Evolutionary conservation across 2,329 filamentous ascomycete genomes (phyloP), one percentile per base, ranked within the genome.

Genomic region (Colletotrichum aenigma): DNA sequence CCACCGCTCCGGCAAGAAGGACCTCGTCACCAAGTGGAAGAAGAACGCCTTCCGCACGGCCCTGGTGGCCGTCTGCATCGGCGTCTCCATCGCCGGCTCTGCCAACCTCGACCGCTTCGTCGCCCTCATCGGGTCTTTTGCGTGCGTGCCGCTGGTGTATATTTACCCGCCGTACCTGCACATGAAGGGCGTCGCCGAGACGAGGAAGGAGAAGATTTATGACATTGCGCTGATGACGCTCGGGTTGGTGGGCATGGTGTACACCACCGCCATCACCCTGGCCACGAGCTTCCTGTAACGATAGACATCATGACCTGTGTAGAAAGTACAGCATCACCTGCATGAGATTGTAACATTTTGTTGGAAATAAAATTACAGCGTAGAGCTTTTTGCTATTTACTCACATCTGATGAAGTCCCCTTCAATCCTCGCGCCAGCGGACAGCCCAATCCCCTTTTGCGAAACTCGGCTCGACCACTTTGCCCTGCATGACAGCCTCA

Each of bases 61-160:
- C 0, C 81, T 94, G 26, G 90, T 94, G 36, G 81, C 88, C 2
- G 48, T 92, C 10, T 94, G 93, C 77, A 91, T 91, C 10, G 86
- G 87, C 24, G 87, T 95, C 58, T 89, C 92, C 18, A 90, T 93
- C 15, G 79, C 91, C 2, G 93, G 93, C 18, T 92, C 93, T 1
- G 91, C 89, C 56, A 92, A 94, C 81, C 85, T 95, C 76, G 93
- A 95, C 87, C 98, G 98, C 85, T 99, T 99, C 84, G 97, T 99
- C 36, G 94, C 96, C 26, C 89, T 99, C 52, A 96, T 99, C 24
- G 97, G 97, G 78, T 98, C 96, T 85, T 99, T 99, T 88, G 97
- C 97, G 76, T 99, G 97, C 83, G 97, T 99, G 80, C 97, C 97
- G 60, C 88, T 99, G 74, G 97, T 98, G 77, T 98, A 97, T 83